Conservation (phyloP, 257 asterid species). For the Primulina huaijiensis region DNA sequence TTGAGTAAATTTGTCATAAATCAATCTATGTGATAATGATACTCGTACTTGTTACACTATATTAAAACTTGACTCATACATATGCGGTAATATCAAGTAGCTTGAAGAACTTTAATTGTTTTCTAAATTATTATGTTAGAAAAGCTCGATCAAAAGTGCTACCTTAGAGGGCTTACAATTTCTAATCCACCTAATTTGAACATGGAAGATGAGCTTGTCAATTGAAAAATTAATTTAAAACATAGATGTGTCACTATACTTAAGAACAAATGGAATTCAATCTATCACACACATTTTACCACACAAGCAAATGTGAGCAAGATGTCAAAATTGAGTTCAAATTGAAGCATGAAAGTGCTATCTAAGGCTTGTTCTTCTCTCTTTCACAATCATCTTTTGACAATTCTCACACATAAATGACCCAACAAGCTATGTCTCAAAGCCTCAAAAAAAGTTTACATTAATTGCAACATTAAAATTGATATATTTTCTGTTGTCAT, state of each 20-base stretch:
- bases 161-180: background rate
- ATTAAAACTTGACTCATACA: too few relatives aligned
- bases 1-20: too few relatives aligned
- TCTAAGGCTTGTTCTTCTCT: background rate
- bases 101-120: too few relatives aligned
- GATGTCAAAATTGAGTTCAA: background rate
- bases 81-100: too few relatives aligned
- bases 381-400: background rate
- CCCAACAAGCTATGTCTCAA: slow-evolving; percentile 16
- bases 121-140: too few relatives aligned
- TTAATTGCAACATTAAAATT: background rate
- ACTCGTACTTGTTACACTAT: too few relatives aligned
- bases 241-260: slow-evolving; percentile 15
- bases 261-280: background rate
- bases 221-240: slow-evolving; percentile 8
- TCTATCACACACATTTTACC: background rate
- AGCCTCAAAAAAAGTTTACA: slow-evolving; percentile 6
- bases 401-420: slow-evolving; percentile 2
- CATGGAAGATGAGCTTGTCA: slow-evolving; percentile 8
- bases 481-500: background rate
- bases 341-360: slow-evolving; percentile 12
- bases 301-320: background rate
- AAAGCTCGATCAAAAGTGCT: too few relatives aligned
- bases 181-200: slow-evolving; percentile 8
- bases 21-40: too few relatives aligned